These are phyloP conservation scores for Teratosphaeria pseudoeucalypti DNA, from an alignment of 2,329 filamentous ascomycete species.

Conservation along the genomic window DNA sequence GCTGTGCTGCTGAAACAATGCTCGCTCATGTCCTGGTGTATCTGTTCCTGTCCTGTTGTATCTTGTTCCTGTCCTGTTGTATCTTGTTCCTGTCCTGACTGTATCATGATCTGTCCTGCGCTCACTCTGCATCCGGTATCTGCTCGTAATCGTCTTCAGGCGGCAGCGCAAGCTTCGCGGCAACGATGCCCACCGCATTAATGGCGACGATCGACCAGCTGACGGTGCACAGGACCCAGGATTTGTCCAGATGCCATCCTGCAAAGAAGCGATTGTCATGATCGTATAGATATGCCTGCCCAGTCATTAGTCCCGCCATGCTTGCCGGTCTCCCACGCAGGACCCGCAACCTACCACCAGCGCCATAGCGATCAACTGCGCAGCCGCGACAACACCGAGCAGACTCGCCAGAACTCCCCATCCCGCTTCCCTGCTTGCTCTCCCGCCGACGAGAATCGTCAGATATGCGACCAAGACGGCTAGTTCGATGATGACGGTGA, in stretches of 20 bases:
- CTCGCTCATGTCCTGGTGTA: neutral
- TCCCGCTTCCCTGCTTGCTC: slow-evolving; percentile 66
- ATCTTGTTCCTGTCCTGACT: neutral
- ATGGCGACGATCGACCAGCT: slow-evolving; percentile 48
- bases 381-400: slow-evolving; percentile 53
- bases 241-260: slow-evolving; percentile 70
- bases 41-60: too few species aligned
- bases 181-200: slow-evolving; percentile 47
- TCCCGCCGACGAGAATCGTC: slow-evolving; percentile 67
- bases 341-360: slow-evolving; percentile 57
- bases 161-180: slow-evolving; percentile 60
- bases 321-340: neutral
- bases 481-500: slow-evolving; percentile 71
- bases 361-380: slow-evolving; percentile 67
- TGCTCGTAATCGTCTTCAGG: slow-evolving; percentile 81
- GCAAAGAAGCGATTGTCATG: slow-evolving; percentile 73
- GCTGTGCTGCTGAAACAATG: neutral
- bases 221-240: slow-evolving; percentile 60
- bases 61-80: neutral
- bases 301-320: slow-evolving; percentile 1
- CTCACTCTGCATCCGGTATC: slow-evolving; percentile 30
- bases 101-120: neutral
- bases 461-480: slow-evolving; percentile 70
- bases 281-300: slow-evolving; percentile 70
- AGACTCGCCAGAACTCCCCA: slow-evolving; percentile 67